Percentiles rank a stretch among this genome's conserved stretches.
Evolutionary conservation across 2,329 filamentous ascomycete species (phyloP).

Genomic region (Corinectria fuckeliana): DNA sequence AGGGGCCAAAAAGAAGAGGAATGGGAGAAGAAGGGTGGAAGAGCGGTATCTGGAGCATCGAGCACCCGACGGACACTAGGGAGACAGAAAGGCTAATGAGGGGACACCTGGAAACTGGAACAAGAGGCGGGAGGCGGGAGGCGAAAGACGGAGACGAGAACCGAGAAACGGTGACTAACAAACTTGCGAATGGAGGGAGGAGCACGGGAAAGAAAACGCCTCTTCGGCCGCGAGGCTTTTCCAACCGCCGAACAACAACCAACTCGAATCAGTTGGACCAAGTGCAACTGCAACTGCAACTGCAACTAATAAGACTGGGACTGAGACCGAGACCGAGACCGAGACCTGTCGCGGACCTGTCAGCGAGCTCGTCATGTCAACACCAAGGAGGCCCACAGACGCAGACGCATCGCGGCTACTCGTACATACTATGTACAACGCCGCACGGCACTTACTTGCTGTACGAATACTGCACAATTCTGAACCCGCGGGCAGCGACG

Average conservation of each 20-base stretch:
- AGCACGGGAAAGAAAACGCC: constrained; percentile 10
- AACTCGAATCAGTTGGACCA: constrained; percentile 4
- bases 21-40: not conserved
- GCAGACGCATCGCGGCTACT: not conserved
- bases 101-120: not conserved
- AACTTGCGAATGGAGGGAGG: constrained; percentile 5
- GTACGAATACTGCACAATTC: not conserved
- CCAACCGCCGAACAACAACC: constrained; percentile 11
- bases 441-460: not conserved
- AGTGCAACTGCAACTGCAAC: constrained; percentile 13
- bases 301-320: too few relatives aligned
- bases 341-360: constrained; percentile 18
- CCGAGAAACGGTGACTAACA: constrained; percentile 10
- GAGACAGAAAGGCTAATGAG: not conserved
- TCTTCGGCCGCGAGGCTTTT: constrained; percentile 17
- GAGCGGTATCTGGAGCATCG: not conserved
- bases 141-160: not conserved
- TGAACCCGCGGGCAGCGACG: constrained; percentile 5
- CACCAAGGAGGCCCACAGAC: not conserved
- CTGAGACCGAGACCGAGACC: too few relatives aligned
- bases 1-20: constrained; percentile 1
- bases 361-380: constrained; percentile 18
- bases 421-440: too few relatives aligned
- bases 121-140: not conserved
- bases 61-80: not conserved